Base-by-base conservation (phyloP, 2,329 filamentous ascomycete genomes). In the Tolypocladium guangdongense region DNA sequence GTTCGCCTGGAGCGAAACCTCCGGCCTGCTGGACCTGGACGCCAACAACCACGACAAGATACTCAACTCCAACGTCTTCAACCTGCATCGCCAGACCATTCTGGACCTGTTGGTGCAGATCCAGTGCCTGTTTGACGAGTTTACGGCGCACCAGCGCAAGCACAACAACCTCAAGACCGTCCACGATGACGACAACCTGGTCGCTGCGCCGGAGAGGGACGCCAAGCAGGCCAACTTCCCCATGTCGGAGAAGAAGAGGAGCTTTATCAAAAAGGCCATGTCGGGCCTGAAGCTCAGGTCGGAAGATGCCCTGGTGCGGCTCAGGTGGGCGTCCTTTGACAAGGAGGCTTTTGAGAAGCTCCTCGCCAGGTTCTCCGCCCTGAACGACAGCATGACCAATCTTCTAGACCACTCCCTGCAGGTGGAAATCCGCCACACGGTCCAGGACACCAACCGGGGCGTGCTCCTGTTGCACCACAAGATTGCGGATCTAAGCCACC, bases 1-100 rank as follows among this genome's bases (percentile, higher is more conserved):
- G 16, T 76, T 74, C 55, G 73, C 72, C 41, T 77, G 74, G 74
- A 74, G 72, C 56, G 74, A 77, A 57, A 72, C 73, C 2, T 76
- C 74, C 12, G 75, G 74, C 10, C 60, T 78, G 20, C 64, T 76
- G 14, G 74, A 75, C 53, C 62, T 76, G 14, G 71, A 74, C 51
- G 61, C 59, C 24, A 67, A 74, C 50, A 67, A 73, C 48, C 61
- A 68, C 46, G 63, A 69, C 37, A 74, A 69, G 54, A 63, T 77
- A 4, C 65, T 73, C 37, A 68, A 72, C 55, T 74, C 74, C 47
- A 77, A 77, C 59, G 69, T 72, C 18, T 77, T 77, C 56, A 66
- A 73, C 35, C 63, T 77, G 39, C 74, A 77, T 57, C 72, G 74
- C 24, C 74, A 75, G 53, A 75, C 71, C 0, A 70, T 77, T n/a